phyloP scores from a whole-genome alignment of 2,329 filamentous ascomycete genomes.

The Xylaria sp. region DNA sequence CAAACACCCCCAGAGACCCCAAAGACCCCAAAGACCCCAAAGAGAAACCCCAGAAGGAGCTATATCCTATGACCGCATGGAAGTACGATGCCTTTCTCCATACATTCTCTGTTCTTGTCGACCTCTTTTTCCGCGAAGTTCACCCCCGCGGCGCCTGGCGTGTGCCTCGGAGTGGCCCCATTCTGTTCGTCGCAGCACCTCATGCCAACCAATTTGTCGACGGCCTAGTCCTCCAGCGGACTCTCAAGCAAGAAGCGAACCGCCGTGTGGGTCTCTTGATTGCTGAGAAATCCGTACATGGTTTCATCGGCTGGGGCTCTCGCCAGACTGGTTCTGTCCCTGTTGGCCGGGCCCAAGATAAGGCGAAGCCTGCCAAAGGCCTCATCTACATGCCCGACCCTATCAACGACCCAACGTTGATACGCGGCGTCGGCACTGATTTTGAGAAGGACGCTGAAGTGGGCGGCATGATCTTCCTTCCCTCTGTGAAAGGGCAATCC shows the following conservation, averaged over 20 bases:
- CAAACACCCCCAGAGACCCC: slow-evolving; percentile 32
- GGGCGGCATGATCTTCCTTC: slow-evolving; percentile 87
- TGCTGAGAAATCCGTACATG: slow-evolving; percentile 93
- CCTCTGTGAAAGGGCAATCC: slow-evolving; percentile 79
- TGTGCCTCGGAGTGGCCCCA: slow-evolving; percentile 85
- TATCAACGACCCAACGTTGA: slow-evolving; percentile 81
- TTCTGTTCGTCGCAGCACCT: slow-evolving; percentile 95
- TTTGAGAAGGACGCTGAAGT: slow-evolving; percentile 82
- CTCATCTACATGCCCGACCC: slow-evolving; percentile 91
- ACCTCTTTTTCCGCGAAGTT: slow-evolving; percentile 98
- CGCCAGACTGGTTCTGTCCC: slow-evolving; percentile 88
- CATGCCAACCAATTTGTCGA: slow-evolving; percentile 99
- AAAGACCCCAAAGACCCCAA: slow-evolving; percentile 36
- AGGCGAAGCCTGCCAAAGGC: slow-evolving; percentile 81
- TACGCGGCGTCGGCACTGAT: slow-evolving; percentile 82
- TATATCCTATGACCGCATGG: slow-evolving; percentile 76
- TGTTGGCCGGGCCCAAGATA: slow-evolving; percentile 92
- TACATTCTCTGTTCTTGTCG: slow-evolving; percentile 83
- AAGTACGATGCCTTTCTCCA: slow-evolving; percentile 84
- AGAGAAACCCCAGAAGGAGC: slow-evolving; percentile 59
- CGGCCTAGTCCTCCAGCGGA: slow-evolving; percentile 90
- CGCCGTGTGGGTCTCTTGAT: slow-evolving; percentile 93
- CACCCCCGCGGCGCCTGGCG: slow-evolving; percentile 96
- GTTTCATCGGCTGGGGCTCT: slow-evolving; percentile 91
- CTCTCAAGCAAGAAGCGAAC: slow-evolving; percentile 85